A percentile compares a stretch with the other conserved stretches of the same genome.
These are phyloP conservation scores for Tetrapyrgos nigripes DNA, from an alignment of 1,284 basidiomycete genomes.

Conservation along the genomic window DNA sequence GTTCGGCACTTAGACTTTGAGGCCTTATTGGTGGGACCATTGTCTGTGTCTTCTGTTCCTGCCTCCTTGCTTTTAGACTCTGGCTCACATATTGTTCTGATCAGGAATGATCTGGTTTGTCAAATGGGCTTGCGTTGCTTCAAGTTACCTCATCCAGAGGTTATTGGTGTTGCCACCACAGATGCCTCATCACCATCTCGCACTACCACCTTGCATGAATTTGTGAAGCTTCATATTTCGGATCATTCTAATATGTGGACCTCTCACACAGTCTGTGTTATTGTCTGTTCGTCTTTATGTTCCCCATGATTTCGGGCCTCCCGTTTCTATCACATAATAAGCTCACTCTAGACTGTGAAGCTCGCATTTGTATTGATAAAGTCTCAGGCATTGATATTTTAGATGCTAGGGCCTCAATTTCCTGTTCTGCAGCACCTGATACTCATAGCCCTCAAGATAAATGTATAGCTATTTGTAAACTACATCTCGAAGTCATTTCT, in stretches of 20 bases:
- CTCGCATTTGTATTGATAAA: slow-evolving; percentile 25
- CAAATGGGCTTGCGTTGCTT: too few relatives aligned
- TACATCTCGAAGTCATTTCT: background rate
- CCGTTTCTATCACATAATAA: slow-evolving; percentile 28
- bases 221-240: background rate
- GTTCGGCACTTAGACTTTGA: too few relatives aligned
- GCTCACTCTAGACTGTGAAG: too few relatives aligned
- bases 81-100: too few relatives aligned
- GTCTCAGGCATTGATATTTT: slow-evolving; percentile 27
- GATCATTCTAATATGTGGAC: slow-evolving; percentile 4
- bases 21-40: too few relatives aligned
- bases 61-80: too few relatives aligned
- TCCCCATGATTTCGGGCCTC: slow-evolving; percentile 30
- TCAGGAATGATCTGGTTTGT: too few relatives aligned
- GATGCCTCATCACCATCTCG: too few relatives aligned
- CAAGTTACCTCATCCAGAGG: too few relatives aligned
- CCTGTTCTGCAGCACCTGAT: background rate
- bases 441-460: background rate
- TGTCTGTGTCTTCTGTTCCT: too few relatives aligned
- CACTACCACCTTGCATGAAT: background rate
- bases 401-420: slow-evolving; percentile 14
- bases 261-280: background rate
- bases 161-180: too few relatives aligned
- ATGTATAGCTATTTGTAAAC: background rate
- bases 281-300: slow-evolving; percentile 1